Percentiles rank a stretch among this genome's conserved stretches.
These are phyloP conservation scores for Gossypium rotundifolium DNA, from an alignment of 345 rosid genomes.

Conservation along the genomic window DNA sequence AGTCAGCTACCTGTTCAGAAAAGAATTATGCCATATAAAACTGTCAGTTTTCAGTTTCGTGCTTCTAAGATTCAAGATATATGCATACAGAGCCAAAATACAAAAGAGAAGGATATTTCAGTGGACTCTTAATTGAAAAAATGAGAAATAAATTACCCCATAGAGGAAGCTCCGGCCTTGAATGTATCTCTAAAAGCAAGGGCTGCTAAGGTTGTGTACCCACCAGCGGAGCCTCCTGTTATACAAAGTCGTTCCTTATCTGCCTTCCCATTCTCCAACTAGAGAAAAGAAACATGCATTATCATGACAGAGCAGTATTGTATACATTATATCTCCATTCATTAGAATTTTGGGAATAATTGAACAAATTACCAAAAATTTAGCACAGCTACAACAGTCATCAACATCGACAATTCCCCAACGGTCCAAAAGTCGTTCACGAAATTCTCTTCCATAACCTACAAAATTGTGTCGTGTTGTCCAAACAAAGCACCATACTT, in stretches of 20 bases:
- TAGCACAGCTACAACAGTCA: conserved; percentile 96
- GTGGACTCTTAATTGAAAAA: not conserved
- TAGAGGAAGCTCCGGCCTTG: conserved; percentile 91
- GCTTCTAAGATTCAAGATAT: not conserved
- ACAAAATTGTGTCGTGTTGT: conserved; percentile 18
- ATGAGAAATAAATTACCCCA: conserved; percentile 36
- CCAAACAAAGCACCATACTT: conserved; percentile 3
- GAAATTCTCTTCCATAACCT: conserved; percentile 94
- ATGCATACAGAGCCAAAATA: not conserved
- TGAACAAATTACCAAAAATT: conserved; percentile 55
- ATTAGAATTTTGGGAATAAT: not conserved
- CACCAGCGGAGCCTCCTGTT: conserved; percentile 98
- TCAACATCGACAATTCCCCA: conserved; percentile 97
- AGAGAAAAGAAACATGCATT: conserved; percentile 20
- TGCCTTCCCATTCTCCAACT: conserved; percentile 75
- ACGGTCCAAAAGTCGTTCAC: conserved; percentile 63
- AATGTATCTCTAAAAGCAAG: conserved; percentile 82
- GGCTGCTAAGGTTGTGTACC: conserved; percentile 91
- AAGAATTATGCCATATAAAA: conserved; percentile 10
- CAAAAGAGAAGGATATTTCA: not conserved
- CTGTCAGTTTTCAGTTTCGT: conserved; percentile 6
- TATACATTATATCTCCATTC: not conserved
- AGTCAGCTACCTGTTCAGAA: conserved; percentile 66
- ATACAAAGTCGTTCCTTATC: conserved; percentile 76
- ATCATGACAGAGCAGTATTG: not conserved